Conservation (phyloP, 2,329 filamentous ascomycete species). For the Cercospora zeae-maydis region DNA sequence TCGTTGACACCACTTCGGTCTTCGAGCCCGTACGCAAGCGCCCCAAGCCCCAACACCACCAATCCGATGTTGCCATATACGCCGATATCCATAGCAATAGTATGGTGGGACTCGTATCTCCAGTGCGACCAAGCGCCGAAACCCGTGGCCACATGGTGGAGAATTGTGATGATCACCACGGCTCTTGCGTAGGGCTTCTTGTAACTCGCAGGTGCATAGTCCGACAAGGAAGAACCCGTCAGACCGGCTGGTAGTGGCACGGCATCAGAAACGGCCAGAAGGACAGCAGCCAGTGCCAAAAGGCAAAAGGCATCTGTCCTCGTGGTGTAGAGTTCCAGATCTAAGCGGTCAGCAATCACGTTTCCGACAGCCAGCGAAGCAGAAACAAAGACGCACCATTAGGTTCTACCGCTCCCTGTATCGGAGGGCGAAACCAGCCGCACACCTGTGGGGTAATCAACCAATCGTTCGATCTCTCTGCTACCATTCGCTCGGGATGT, state of each 20-base stretch:
- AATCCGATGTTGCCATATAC: slow-evolving; percentile 36
- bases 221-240: slow-evolving; percentile 24
- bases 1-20: slow-evolving; percentile 19
- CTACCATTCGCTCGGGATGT: background rate
- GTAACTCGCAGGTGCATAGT: slow-evolving; percentile 12
- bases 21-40: slow-evolving; percentile 29
- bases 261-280: slow-evolving; percentile 34
- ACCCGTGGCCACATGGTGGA: slow-evolving; percentile 38
- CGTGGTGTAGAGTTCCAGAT: slow-evolving; percentile 40
- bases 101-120: slow-evolving; percentile 33
- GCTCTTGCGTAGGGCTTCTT: slow-evolving; percentile 36
- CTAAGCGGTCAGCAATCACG: slow-evolving; percentile 18
- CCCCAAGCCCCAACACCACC: slow-evolving; percentile 29
- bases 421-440: slow-evolving; percentile 36
- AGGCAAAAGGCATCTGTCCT: slow-evolving; percentile 38
- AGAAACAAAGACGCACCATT: slow-evolving; percentile 23
- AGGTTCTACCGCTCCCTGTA: slow-evolving; percentile 24
- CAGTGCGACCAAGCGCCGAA: slow-evolving; percentile 36
- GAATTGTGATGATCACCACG: slow-evolving; percentile 33
- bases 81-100: slow-evolving; percentile 36
- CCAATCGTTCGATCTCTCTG: background rate
- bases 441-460: background rate
- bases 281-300: slow-evolving; percentile 32
- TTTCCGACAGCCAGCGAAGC: background rate
- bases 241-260: slow-evolving; percentile 28